phyloP scores from a whole-genome alignment of 345 rosid species.

The Psidium friedrichsthalianum region DNA sequence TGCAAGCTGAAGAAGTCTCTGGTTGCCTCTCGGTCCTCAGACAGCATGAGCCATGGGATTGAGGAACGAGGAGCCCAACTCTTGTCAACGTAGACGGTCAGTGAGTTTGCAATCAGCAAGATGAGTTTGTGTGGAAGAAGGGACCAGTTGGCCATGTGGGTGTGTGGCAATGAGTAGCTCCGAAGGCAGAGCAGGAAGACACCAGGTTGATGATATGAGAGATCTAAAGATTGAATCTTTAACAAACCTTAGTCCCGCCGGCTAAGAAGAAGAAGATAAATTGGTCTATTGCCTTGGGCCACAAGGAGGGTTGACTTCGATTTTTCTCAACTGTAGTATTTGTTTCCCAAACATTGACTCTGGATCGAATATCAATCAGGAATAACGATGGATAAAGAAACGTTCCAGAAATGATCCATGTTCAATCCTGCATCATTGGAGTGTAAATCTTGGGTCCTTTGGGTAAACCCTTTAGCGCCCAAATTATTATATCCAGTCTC shows the following conservation, averaged over 20 bases:
- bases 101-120: neutral
- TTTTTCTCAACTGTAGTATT: neutral
- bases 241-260: neutral
- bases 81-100: neutral
- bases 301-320: neutral
- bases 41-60: neutral
- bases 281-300: neutral
- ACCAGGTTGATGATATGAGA: neutral
- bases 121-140: neutral
- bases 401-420: neutral
- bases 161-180: neutral
- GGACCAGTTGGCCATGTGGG: neutral
- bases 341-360: neutral
- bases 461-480: neutral
- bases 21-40: neutral
- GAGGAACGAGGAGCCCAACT: neutral
- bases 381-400: neutral
- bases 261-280: neutral
- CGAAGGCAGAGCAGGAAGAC: neutral
- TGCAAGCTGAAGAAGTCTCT: neutral
- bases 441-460: too few species aligned
- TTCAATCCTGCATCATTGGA: too few species aligned
- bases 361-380: neutral
- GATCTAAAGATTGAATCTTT: neutral
- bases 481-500: neutral